Conservation (phyloP, 192 early-diverging fungal genomes). For the Coemansia sp. region DNA sequence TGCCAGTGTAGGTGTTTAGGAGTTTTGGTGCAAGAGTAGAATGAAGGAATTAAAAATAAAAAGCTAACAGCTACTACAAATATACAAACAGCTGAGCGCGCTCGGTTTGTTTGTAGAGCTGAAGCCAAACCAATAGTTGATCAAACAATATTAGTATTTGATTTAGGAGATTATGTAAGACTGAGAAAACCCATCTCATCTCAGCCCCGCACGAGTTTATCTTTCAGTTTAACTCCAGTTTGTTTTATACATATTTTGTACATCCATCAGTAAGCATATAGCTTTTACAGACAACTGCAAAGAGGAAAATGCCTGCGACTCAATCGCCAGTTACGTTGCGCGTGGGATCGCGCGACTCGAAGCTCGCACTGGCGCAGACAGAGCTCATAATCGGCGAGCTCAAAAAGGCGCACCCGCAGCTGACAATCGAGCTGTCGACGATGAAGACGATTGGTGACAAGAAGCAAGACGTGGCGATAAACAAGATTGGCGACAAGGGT, state of each 20-base stretch:
- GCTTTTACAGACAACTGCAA: background rate
- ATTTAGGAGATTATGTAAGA: too few relatives aligned
- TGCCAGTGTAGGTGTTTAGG: too few relatives aligned
- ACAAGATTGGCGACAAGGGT: conserved; percentile 87
- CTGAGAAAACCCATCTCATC: too few relatives aligned
- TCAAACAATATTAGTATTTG: too few relatives aligned
- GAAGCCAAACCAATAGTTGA: background rate
- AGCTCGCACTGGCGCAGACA: conserved; percentile 87
- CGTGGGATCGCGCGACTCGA: conserved; percentile 83
- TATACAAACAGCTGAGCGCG: background rate
- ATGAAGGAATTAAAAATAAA: conserved; percentile 5
- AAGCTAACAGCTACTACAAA: background rate
- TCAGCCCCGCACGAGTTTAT: too few relatives aligned
- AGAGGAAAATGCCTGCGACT: conserved; percentile 1
- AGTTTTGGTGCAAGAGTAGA: background rate
- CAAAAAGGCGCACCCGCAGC: conserved; percentile 46
- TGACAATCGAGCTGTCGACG: conserved; percentile 53
- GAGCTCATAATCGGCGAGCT: conserved; percentile 64
- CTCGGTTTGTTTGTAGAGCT: too few relatives aligned
- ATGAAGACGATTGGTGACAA: conserved; percentile 81
- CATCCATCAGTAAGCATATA: background rate
- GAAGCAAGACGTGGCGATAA: conserved; percentile 77
- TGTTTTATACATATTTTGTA: conserved; percentile 3
- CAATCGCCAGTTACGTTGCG: conserved; percentile 9
- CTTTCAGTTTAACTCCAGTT: conserved; percentile 6